These are phyloP conservation scores for Candida mesenterica DNA, from an alignment of 1,139 yeast genomes.

Conservation along the genomic window DNA sequence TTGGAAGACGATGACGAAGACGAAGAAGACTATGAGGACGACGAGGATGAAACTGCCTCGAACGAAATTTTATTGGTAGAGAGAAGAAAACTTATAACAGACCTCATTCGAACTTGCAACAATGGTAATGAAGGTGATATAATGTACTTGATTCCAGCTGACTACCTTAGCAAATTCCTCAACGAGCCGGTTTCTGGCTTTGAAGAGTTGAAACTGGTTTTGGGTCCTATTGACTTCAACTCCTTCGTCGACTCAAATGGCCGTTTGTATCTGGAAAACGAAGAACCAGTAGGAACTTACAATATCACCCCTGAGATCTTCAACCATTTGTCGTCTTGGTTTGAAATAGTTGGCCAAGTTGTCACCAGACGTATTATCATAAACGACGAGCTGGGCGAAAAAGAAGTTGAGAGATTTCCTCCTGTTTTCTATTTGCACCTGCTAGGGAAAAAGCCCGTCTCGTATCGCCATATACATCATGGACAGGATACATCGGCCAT, in stretches of 20 bases:
- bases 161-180: slow-evolving; percentile 28
- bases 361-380: slow-evolving; percentile 45
- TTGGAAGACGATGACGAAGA: neutral
- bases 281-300: slow-evolving; percentile 29
- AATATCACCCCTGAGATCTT: slow-evolving; percentile 43
- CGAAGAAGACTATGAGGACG: slow-evolving; percentile 2
- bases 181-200: slow-evolving; percentile 24
- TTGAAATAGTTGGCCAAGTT: slow-evolving; percentile 49
- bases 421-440: slow-evolving; percentile 53
- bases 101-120: slow-evolving; percentile 18
- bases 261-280: slow-evolving; percentile 27
- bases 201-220: slow-evolving; percentile 20
- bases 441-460: slow-evolving; percentile 24
- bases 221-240: slow-evolving; percentile 37
- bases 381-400: slow-evolving; percentile 35
- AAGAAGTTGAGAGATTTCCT: slow-evolving; percentile 53
- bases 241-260: slow-evolving; percentile 33
- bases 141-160: slow-evolving; percentile 36
- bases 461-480: slow-evolving; percentile 10
- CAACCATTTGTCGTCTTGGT: slow-evolving; percentile 48
- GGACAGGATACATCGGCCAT: slow-evolving; percentile 12
- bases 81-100: slow-evolving; percentile 23
- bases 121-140: slow-evolving; percentile 34
- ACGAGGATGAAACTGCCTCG: neutral
- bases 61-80: slow-evolving; percentile 6